These are phyloP conservation scores for Fusarium abutilonis DNA, from an alignment of 2,329 filamentous ascomycete species.

Conservation along the genomic window DNA sequence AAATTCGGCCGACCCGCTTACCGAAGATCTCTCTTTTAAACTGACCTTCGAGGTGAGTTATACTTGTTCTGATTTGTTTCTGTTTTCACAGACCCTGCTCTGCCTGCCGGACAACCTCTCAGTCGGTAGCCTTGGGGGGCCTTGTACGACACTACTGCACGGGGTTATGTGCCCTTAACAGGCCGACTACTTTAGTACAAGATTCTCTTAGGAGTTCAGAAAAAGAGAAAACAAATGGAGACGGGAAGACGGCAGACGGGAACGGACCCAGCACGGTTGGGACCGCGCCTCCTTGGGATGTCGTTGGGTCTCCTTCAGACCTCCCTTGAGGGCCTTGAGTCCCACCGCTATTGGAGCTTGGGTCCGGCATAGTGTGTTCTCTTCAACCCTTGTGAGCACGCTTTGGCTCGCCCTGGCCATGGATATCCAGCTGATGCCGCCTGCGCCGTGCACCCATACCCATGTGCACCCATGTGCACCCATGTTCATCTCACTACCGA, in stretches of 20 bases:
- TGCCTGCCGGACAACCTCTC: neutral
- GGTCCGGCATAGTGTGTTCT: conserved; percentile 19
- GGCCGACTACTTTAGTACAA: neutral
- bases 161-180: conserved; percentile 17
- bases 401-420: conserved; percentile 30
- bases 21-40: conserved; percentile 19
- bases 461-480: conserved; percentile 1
- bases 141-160: conserved; percentile 3
- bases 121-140: neutral
- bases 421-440: conserved; percentile 43
- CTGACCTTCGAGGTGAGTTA: conserved; percentile 32
- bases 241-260: conserved; percentile 44
- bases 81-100: neutral
- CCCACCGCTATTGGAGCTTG: conserved; percentile 30
- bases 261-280: conserved; percentile 44
- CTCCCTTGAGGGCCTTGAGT: conserved; percentile 26
- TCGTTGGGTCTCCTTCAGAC: conserved; percentile 25
- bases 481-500: conserved; percentile 33
- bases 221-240: conserved; percentile 40
- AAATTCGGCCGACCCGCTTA: conserved; percentile 19
- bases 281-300: conserved; percentile 38
- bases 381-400: conserved; percentile 32
- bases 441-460: conserved; percentile 32
- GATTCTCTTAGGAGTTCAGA: conserved; percentile 21
- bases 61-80: conserved; percentile 13